A percentile compares a stretch with the other conserved stretches of the same genome.
Conservation (phyloP, 768 basidiomycete genomes). For the Fomitopsis pulvina region DNA sequence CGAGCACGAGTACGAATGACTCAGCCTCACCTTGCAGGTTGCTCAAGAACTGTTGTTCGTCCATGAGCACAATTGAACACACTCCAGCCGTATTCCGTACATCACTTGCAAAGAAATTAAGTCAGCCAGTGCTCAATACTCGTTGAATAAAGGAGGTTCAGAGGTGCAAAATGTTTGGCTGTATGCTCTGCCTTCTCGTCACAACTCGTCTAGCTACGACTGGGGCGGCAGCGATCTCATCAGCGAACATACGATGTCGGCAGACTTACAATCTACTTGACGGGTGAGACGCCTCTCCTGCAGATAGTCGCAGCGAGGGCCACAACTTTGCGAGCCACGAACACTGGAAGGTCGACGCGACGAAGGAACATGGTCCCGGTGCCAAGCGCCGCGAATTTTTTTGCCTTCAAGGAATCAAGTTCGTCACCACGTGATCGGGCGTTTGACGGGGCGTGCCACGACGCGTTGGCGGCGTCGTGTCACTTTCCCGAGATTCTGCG, state of each 20-base stretch:
- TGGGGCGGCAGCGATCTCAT: conserved; percentile 25
- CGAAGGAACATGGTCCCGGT: too few species aligned
- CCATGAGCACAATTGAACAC: not conserved
- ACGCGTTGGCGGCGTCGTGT: too few species aligned
- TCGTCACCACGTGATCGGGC: too few species aligned
- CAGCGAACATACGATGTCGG: not conserved
- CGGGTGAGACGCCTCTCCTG: too few species aligned
- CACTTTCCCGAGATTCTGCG: too few species aligned
- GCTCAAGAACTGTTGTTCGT: not conserved
- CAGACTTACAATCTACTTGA: conserved; percentile 9
- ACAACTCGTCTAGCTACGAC: conserved; percentile 20
- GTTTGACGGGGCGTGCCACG: too few species aligned
- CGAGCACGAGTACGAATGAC: not conserved
- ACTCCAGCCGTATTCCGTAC: not conserved
- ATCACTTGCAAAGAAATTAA: not conserved
- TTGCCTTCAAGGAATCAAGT: too few species aligned
- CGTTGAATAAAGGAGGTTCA: conserved; percentile 8
- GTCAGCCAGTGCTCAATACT: not conserved
- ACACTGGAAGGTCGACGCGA: too few species aligned
- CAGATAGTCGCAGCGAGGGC: too few species aligned
- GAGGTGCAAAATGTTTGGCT: conserved; percentile 25
- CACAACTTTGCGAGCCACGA: too few species aligned
- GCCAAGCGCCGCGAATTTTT: too few species aligned
- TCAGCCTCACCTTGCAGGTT: not conserved
- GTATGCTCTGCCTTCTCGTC: conserved; percentile 24